Percentiles rank a stretch among this genome's conserved stretches.
phyloP scores from a whole-genome alignment of 257 asterid species.

The Oldenlandia corymbosa region DNA sequence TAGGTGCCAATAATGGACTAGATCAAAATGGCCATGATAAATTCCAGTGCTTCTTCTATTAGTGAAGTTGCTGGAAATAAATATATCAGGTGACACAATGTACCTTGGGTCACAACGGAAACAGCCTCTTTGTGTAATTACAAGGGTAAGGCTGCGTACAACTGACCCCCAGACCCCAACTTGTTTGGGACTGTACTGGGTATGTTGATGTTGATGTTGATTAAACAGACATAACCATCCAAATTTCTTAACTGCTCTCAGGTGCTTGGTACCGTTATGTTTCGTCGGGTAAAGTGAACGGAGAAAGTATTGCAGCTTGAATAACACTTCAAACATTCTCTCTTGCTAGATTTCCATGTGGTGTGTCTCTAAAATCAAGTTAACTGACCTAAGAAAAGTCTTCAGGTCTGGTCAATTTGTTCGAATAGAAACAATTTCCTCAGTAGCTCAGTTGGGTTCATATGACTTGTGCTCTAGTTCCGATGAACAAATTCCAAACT shows the following conservation, averaged over 20 bases:
- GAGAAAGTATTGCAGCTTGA: neutral
- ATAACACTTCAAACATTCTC: neutral
- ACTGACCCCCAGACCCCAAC: no score
- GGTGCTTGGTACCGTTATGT: no score
- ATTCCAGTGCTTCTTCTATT: no score
- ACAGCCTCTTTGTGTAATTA: no score
- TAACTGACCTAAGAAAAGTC: constrained; percentile 29
- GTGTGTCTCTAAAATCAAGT: constrained; percentile 45
- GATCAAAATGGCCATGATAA: no score
- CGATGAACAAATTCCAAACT: constrained; percentile 30
- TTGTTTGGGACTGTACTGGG: no score
- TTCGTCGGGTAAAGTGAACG: neutral
- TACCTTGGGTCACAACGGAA: no score
- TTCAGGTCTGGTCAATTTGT: constrained; percentile 28
- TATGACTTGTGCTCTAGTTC: constrained; percentile 44
- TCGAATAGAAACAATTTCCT: constrained; percentile 42
- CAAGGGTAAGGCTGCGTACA: no score
- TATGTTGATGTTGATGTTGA: no score
- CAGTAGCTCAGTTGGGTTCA: constrained; percentile 55
- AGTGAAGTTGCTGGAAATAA: no score
- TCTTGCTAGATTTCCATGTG: constrained; percentile 45
- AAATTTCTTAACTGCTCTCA: neutral
- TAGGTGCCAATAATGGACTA: no score
- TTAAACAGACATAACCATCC: neutral
- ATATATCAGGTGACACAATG: no score